Percentiles rank a stretch among this genome's conserved stretches.
Conservation (phyloP, 345 rosid species). For the Salix brachista region DNA sequence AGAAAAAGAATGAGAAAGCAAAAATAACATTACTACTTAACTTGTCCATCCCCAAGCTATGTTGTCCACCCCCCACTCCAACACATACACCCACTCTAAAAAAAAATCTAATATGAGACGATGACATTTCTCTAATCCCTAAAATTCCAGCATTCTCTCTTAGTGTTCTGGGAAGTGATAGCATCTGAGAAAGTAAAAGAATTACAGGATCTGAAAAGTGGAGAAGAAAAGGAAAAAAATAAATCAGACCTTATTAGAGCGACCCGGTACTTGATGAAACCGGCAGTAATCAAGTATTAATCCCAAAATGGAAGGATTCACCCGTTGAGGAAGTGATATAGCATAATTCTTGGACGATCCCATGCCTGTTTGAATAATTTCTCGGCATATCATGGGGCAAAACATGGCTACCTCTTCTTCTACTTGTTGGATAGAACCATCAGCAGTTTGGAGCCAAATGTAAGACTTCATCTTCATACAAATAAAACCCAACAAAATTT, state of each 20-base stretch:
- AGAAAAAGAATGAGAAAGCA: conserved; percentile 19
- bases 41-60: background rate
- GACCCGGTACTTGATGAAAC: conserved; percentile 81
- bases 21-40: background rate
- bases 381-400: conserved; percentile 85
- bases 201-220: background rate
- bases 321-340: conserved; percentile 78
- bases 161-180: background rate
- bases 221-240: background rate
- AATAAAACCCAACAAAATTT: conserved; percentile 7
- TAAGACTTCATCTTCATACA: conserved; percentile 57
- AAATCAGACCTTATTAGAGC: conserved; percentile 59
- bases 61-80: background rate
- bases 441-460: conserved; percentile 85
- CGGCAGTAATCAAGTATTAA: conserved; percentile 78
- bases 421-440: conserved; percentile 85
- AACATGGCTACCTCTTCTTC: conserved; percentile 92
- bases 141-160: background rate
- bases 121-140: background rate
- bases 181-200: background rate
- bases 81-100: background rate
- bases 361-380: conserved; percentile 63
- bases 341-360: conserved; percentile 82
- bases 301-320: conserved; percentile 69
- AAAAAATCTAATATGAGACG: background rate